Base-by-base conservation (phyloP, 2,329 filamentous ascomycete species). In the Huntiella bhutanensis region DNA sequence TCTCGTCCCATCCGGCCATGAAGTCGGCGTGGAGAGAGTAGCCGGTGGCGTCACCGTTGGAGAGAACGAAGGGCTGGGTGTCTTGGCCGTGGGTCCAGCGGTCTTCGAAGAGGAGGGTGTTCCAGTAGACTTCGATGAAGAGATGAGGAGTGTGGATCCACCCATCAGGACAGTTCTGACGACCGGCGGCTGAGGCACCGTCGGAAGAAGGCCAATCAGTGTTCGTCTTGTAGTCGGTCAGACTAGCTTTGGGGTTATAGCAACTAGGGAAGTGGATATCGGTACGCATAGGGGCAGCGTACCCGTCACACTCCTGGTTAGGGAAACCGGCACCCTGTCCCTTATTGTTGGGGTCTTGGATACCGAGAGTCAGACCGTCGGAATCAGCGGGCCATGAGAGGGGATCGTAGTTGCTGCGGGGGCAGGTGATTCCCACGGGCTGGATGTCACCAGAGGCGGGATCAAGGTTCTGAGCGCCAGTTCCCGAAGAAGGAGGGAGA, bases 201-300 rank as follows among this genome's bases (percentile, higher is more conserved):
- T 52, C 57, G 41, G 60, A 57, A 3, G 59, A 59, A n/a, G 79
- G 80, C 56, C 72, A 83, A 16, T 63, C 67, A 68, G 79, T 78
- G 64, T 83, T 82, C 53, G 67, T 69, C 56, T 69, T 64, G 64
- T 74, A 75, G 61, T 77, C 67, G 32, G 66, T 61, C 36, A 77
- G 64, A 47, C 71, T 75, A 41, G 69, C 65, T 37, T 68, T 58
- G 28, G 78, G 79, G 59, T 83, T 71, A 69, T 81, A 83, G 67
- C 80, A 83, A 4, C 75, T 77, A 4, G 80, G 80, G 62, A 83
- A 81, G 64, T 80, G 78, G 36, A 82, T 62, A 53, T 83, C 77
- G 47, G 71, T 69, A 35, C 78, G 73, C 39, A 76, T 67, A 49
- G 75, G 75, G 44, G 75, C 77, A 52, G 66, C 67, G 47, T 62